These are phyloP conservation scores for Cyberlindnera bimundalis DNA, from an alignment of 805 yeast genomes.

Conservation along the genomic window DNA sequence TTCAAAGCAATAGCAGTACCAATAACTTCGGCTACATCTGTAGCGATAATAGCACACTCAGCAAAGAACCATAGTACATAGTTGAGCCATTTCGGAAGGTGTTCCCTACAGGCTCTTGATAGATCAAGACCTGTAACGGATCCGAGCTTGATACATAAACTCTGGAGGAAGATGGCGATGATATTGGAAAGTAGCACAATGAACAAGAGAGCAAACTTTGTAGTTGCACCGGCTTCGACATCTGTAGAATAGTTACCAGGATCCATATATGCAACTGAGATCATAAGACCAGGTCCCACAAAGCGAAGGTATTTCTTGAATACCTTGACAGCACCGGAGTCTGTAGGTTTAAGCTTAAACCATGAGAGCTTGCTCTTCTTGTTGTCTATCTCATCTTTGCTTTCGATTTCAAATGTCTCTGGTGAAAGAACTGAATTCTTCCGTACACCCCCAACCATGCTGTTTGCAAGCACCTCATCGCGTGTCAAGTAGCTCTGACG, in stretches of 20 bases:
- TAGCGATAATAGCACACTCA: constrained; percentile 84
- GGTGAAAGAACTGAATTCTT: neutral
- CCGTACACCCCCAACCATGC: constrained; percentile 21
- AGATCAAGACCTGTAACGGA: constrained; percentile 87
- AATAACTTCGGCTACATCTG: constrained; percentile 91
- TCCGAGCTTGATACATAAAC: constrained; percentile 80
- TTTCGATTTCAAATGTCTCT: constrained; percentile 6
- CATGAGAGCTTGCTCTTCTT: constrained; percentile 5
- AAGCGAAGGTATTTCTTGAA: constrained; percentile 59
- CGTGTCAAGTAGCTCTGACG: constrained; percentile 12
- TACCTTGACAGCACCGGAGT: constrained; percentile 20
- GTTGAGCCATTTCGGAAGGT: constrained; percentile 67
- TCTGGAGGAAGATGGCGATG: constrained; percentile 80
- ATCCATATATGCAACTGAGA: constrained; percentile 88
- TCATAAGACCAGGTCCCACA: constrained; percentile 85
- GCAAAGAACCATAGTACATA: constrained; percentile 67
- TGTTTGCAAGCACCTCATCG: constrained; percentile 15
- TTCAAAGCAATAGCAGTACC: constrained; percentile 89
- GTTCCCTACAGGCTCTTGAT: constrained; percentile 76
- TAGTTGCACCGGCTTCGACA: constrained; percentile 82
- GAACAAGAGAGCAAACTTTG: constrained; percentile 69
- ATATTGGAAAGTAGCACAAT: constrained; percentile 72
- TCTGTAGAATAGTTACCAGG: constrained; percentile 93
- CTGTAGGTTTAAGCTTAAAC: constrained; percentile 19
- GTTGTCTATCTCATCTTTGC: neutral